phyloP scores from a whole-genome alignment of 2,329 filamentous ascomycete genomes.

The Geosmithia morbida region DNA sequence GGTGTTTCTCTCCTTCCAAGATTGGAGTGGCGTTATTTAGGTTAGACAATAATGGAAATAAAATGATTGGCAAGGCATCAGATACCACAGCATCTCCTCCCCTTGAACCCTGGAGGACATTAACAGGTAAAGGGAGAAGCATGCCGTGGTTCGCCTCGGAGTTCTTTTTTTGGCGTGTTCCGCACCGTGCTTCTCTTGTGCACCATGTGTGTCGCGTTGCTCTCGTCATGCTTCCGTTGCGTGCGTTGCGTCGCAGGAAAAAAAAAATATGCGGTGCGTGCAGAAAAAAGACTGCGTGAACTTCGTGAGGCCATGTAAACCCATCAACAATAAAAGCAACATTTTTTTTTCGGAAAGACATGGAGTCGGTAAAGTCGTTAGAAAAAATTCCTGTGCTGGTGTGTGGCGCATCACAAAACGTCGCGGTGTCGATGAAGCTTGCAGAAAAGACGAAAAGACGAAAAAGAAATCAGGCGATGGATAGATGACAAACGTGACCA shows the following conservation, averaged over 20 bases:
- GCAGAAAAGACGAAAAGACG: neutral
- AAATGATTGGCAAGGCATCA: neutral
- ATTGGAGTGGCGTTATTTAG: too few species aligned
- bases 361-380: neutral
- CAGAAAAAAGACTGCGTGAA: neutral
- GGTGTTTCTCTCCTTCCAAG: too few species aligned
- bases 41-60: neutral
- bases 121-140: neutral
- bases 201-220: too few species aligned
- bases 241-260: too few species aligned
- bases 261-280: too few species aligned
- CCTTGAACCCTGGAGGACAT: neutral
- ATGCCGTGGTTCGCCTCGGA: neutral
- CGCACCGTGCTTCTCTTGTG: too few species aligned
- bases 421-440: neutral
- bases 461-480: neutral
- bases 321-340: too few species aligned
- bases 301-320: too few species aligned
- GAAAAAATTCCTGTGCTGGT: too few species aligned
- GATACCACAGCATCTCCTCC: too few species aligned
- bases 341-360: too few species aligned
- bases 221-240: too few species aligned
- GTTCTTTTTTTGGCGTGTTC: neutral
- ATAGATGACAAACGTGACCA: neutral
- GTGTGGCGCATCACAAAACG: neutral